Conservation (phyloP, 371 early-diverging fungal species). For the Chytridium lagenaria region DNA sequence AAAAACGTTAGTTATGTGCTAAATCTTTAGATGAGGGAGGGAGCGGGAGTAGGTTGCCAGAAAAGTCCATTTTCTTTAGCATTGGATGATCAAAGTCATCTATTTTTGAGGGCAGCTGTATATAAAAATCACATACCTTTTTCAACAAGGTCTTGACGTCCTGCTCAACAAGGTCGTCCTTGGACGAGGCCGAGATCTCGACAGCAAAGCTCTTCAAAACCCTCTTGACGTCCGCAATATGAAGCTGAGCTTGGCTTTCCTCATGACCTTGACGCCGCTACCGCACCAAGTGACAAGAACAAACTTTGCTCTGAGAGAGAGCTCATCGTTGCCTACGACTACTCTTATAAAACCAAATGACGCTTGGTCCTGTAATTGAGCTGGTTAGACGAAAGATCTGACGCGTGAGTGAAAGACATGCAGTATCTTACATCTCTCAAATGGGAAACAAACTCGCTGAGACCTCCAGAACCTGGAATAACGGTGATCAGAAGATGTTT, state of each 20-base stretch:
- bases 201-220: constrained; percentile 73
- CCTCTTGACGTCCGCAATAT: constrained; percentile 80
- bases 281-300: constrained; percentile 82
- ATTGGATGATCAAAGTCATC: no score
- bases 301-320: constrained; percentile 74
- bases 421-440: constrained; percentile 55
- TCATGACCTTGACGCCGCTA: constrained; percentile 80
- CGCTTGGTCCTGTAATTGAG: constrained; percentile 60
- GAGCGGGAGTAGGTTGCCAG: no score
- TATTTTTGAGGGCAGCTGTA: no score
- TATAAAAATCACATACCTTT: constrained; percentile 52
- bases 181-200: constrained; percentile 71
- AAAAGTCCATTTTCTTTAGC: no score
- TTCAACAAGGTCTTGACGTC: constrained; percentile 47
- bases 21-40: no score
- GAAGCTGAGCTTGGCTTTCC: constrained; percentile 82
- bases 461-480: constrained; percentile 72
- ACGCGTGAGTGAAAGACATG: neutral
- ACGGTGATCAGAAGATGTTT: no score
- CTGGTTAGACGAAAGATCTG: no score
- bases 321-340: constrained; percentile 84
- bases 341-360: constrained; percentile 82
- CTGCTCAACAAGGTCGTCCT: constrained; percentile 50
- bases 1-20: no score
- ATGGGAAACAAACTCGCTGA: constrained; percentile 67